Conservation (phyloP, 2,329 filamentous ascomycete genomes). For the Teratosphaeria viscida region DNA sequence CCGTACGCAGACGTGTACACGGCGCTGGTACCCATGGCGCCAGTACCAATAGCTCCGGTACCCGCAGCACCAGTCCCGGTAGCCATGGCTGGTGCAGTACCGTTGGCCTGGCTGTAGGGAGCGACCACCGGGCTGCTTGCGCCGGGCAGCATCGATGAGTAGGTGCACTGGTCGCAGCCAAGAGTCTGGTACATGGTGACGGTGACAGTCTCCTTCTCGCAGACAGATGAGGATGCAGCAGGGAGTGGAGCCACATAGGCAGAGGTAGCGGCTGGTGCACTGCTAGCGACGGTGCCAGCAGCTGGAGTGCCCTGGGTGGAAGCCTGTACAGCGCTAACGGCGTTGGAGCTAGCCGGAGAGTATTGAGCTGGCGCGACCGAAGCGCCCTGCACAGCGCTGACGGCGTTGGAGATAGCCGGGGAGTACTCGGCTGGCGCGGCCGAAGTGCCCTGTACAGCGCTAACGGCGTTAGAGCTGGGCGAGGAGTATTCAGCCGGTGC, state of each 20-base stretch:
- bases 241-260: background rate
- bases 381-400: background rate
- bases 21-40: background rate
- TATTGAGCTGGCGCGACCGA: background rate
- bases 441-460: too few species aligned
- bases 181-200: constrained; percentile 3
- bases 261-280: background rate
- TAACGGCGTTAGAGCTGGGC: too few species aligned
- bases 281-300: background rate
- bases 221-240: background rate
- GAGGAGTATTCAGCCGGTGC: background rate
- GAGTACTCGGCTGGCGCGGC: background rate
- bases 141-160: constrained; percentile 3
- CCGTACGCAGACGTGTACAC: background rate
- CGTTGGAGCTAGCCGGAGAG: background rate
- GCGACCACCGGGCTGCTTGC: background rate
- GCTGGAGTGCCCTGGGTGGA: background rate
- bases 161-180: constrained; percentile 3
- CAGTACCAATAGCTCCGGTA: background rate
- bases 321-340: background rate
- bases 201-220: background rate
- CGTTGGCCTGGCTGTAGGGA: background rate
- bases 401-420: background rate
- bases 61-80: background rate
- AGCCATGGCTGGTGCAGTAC: background rate